Conservation (phyloP, 1,139 yeast species). For the Candida dubliniensis region DNA sequence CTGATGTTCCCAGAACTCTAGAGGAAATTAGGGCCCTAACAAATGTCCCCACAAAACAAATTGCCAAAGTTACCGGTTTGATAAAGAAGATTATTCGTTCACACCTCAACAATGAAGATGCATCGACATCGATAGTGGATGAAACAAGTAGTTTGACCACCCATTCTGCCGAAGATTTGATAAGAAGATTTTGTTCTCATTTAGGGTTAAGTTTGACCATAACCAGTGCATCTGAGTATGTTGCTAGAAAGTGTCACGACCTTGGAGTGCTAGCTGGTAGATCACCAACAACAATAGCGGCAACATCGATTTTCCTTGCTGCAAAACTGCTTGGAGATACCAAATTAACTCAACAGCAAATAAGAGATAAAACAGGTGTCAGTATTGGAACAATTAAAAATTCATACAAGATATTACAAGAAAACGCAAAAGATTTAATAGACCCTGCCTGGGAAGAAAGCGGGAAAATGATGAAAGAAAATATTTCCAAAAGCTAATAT, state of each 20-base stretch:
- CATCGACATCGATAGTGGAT: conserved; percentile 46
- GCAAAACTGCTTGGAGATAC: conserved; percentile 71
- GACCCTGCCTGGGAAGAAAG: conserved; percentile 78
- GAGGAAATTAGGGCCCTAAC: conserved; percentile 95
- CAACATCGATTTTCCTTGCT: conserved; percentile 93
- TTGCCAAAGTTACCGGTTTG: conserved; percentile 80
- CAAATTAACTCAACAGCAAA: conserved; percentile 66
- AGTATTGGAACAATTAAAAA: conserved; percentile 97
- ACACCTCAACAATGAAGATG: conserved; percentile 46
- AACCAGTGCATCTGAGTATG: conserved; percentile 88
- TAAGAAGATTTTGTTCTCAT: conserved; percentile 92
- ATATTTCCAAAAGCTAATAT: conserved; percentile 48
- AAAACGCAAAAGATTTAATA: conserved; percentile 66
- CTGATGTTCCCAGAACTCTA: conserved; percentile 89
- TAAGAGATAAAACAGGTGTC: conserved; percentile 93
- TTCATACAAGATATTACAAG: conserved; percentile 78
- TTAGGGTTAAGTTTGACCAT: conserved; percentile 81
- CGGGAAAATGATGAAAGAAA: conserved; percentile 62
- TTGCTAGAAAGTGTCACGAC: conserved; percentile 84
- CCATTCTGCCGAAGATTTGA: conserved; percentile 92
- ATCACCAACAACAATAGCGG: conserved; percentile 95
- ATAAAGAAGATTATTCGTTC: conserved; percentile 65
- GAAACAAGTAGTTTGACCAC: conserved; percentile 45
- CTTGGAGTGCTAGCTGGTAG: conserved; percentile 94
- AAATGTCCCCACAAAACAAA: conserved; percentile 88